Base-by-base conservation (phyloP, 208 protist species). In the Trypanosomatidae sp. region DNA sequence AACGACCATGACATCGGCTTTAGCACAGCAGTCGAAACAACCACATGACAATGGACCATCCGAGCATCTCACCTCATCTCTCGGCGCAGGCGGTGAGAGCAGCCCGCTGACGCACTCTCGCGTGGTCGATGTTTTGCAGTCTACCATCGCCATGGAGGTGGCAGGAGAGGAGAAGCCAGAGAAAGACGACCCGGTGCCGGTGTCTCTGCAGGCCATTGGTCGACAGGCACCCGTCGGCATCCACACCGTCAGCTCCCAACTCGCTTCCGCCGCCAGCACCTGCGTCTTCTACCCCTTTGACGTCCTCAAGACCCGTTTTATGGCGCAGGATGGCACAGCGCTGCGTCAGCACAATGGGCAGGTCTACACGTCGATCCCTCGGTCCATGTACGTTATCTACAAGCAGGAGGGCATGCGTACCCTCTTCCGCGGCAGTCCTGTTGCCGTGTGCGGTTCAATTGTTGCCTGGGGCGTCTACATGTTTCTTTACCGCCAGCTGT, bases 261-360 rank as follows among this genome's bases (percentile, higher is more conserved):
- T 91, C 0, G 84, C 92, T 8, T 92, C 87, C 17, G 87, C 86
- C 1, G 62, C 79, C 15, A 94, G 91, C 79, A 96, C 91, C 19
- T 73, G 69, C 30, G 44, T 71, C 28, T 92, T 92, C 58, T 97
- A 98, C 76, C 96, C 96, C 1, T 84, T 98, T n/a, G 96, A 98
- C 58, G 76, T 94, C 2, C 80, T 98, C 0, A 92, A 95, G 74
- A 93, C 88, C 0, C 83, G 93, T 9, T 91, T 93, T 56, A 95
- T 97, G 82, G 78, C 90, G 9, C 88, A 92, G 53, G 88, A 94
- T 50, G 84, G 93, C 43, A 89, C 78, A 12, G 62, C 49, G n/a
- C 13, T 69, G 36, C 81, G 91, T 0, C 80, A 83, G 68, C 85
- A 90, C 79, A 89, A 95, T 60, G 86, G 85, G 25, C 74, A 67